These are phyloP conservation scores for Tetragonia tetragonoides DNA, from an alignment of 148 eudicot species.

Conservation along the genomic window DNA sequence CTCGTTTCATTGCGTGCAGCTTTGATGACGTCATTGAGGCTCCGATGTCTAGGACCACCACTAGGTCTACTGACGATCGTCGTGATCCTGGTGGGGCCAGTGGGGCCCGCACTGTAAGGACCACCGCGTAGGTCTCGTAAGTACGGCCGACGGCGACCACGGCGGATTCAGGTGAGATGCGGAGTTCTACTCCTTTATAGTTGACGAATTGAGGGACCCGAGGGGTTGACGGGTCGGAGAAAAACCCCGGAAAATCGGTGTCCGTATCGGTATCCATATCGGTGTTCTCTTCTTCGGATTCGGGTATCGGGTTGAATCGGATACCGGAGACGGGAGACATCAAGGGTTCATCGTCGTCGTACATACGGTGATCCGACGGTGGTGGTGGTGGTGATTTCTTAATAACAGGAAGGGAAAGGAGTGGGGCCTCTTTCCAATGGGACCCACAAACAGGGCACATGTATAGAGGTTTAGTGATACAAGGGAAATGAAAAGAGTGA, in stretches of 20 bases:
- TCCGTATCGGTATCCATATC: conserved; percentile 26
- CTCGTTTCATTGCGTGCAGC: conserved; percentile 46
- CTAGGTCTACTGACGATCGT: conserved; percentile 68
- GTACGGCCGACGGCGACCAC: conserved; percentile 56
- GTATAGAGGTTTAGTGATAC: conserved; percentile 47
- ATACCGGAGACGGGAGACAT: conserved; percentile 54
- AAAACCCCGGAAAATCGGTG: conserved; percentile 57
- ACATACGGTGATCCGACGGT: conserved; percentile 46
- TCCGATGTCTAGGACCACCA: conserved; percentile 63
- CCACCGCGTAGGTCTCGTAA: conserved; percentile 62
- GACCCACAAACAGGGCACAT: conserved; percentile 70
- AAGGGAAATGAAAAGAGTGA: conserved; percentile 70
- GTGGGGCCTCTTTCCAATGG: conserved; percentile 68
- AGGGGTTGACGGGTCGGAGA: conserved; percentile 28
- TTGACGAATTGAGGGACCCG: conserved; percentile 2
- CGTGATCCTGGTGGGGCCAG: conserved; percentile 29
- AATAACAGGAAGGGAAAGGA: conserved; percentile 26
- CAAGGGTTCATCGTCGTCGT: conserved; percentile 89
- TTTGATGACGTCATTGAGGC: conserved; percentile 36
- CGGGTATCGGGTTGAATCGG: conserved; percentile 71
- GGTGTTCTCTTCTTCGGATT: conserved; percentile 52
- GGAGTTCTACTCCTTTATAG: conserved; percentile 39
- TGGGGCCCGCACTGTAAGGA: conserved; percentile 61
- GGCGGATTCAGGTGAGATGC: conserved; percentile 64
- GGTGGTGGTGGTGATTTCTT: conserved; percentile 9